Base-by-base conservation (phyloP, 495 filamentous ascomycete genomes). In the Usnea hakonensis region DNA sequence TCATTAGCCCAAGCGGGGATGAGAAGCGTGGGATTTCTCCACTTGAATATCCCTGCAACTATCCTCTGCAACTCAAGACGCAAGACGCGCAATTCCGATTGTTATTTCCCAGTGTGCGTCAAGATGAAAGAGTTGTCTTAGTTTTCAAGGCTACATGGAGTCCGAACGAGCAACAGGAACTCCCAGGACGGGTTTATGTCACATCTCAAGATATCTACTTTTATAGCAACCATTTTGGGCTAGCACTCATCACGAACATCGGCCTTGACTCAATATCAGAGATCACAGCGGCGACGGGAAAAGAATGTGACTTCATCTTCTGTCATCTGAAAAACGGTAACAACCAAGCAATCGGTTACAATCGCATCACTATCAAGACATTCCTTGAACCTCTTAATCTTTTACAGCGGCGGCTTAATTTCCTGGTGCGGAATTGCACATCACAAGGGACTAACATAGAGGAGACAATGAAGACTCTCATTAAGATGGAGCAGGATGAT, bases 11-110 rank as follows among this genome's bases (percentile, higher is more conserved):
- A 36, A 89, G 90, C 66, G 78, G 81, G 19, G 78, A 81, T 19
- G 78, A 81, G 65, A 70, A 78, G 48, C 75, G 76, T 7, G 76
- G 79, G 23, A 73, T 70, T 14, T 61, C 71, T 50, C 58, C 73
- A 13, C 83, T 87, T 43, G 81, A 84, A 6, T 93, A 91, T 72
- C 92, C 93, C 1, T 76, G 79, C 26, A 85, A 87, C 68, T 98
- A 98, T 73, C 94, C 94, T 3, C 73, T 85, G 26, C 87, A 89
- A 61, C 80, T 98, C 13, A 87, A 83, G 64, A 86, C 87, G 13
- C 95, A 98, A 72, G 92, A 96, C 70, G 87, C 90, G 14, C 94
- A 98, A 70, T 97, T 97, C 68, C 78, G 91, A 11, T 82, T 96
- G 55, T 78, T 98, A 17, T 98, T 97, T 76, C 91, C 94, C 3